Evolutionary conservation across 2,329 filamentous ascomycete species (phyloP).

Genomic region (Penicillium italicum): DNA sequence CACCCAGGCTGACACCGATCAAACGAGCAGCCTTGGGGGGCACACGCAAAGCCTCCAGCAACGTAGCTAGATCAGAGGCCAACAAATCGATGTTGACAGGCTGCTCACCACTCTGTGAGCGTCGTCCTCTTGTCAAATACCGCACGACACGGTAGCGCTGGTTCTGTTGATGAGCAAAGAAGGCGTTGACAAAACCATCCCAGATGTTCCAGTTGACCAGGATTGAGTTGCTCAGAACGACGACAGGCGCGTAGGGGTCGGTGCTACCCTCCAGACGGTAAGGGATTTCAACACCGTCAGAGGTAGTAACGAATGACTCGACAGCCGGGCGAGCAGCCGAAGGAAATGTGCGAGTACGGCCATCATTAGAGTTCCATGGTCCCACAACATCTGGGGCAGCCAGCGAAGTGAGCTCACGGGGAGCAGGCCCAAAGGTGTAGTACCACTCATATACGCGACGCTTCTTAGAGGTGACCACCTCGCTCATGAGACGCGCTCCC

Average conservation of each 20-base stretch:
- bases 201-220: constrained; percentile 76
- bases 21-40: constrained; percentile 59
- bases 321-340: constrained; percentile 52
- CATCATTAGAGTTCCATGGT: constrained; percentile 55
- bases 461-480: constrained; percentile 56
- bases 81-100: constrained; percentile 62
- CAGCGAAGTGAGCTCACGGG: constrained; percentile 63
- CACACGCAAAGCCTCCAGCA: constrained; percentile 69
- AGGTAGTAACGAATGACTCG: constrained; percentile 63
- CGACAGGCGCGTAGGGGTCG: constrained; percentile 62
- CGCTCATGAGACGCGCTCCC: constrained; percentile 56
- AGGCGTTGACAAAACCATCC: constrained; percentile 66
- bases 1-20: constrained; percentile 76
- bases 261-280: constrained; percentile 73
- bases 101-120: constrained; percentile 36
- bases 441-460: constrained; percentile 67
- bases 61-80: constrained; percentile 61
- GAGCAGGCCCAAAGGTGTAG: constrained; percentile 74
- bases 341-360: constrained; percentile 52
- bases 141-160: constrained; percentile 67
- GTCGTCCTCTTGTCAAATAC: constrained; percentile 71
- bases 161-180: constrained; percentile 53
- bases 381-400: constrained; percentile 46
- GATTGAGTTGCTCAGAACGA: constrained; percentile 77
- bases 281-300: constrained; percentile 65